A percentile compares a stretch with the other conserved stretches of the same genome.
phyloP scores from a whole-genome alignment of 2,329 filamentous ascomycete genomes.

The Biscogniauxia marginata region DNA sequence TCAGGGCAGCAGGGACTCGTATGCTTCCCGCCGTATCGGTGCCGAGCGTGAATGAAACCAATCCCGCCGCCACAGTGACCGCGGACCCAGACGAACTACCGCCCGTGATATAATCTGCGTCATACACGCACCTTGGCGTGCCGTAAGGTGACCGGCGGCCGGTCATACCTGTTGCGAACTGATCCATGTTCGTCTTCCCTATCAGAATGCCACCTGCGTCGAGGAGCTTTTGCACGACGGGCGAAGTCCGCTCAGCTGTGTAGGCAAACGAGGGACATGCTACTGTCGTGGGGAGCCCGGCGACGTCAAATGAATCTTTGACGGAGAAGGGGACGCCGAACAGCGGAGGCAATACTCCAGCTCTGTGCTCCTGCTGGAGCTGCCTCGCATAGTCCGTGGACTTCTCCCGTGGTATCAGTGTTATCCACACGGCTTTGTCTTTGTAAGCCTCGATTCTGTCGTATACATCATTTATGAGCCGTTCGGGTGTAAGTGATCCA shows the following conservation, averaged over 20 bases:
- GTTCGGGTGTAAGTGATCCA: too few relatives aligned
- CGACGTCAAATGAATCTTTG: constrained; percentile 56
- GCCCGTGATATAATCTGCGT: constrained; percentile 23
- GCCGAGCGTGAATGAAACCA: constrained; percentile 55
- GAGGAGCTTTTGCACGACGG: constrained; percentile 46
- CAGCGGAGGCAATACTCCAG: too few relatives aligned
- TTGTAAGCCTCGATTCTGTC: too few relatives aligned
- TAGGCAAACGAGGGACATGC: constrained; percentile 51
- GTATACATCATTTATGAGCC: too few relatives aligned
- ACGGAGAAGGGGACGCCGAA: constrained; percentile 57
- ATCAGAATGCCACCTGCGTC: constrained; percentile 53
- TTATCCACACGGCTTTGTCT: too few relatives aligned
- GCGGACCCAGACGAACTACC: constrained; percentile 33
- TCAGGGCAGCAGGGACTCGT: constrained; percentile 52
- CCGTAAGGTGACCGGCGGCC: constrained; percentile 60
- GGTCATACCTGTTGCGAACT: constrained; percentile 60
- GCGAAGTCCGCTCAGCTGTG: constrained; percentile 43
- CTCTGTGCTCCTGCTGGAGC: neutral
- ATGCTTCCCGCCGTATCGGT: constrained; percentile 57
- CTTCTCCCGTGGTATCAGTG: too few relatives aligned
- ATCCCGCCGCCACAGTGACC: constrained; percentile 51
- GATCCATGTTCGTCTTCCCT: constrained; percentile 60
- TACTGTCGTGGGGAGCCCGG: constrained; percentile 48
- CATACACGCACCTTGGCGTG: constrained; percentile 38
- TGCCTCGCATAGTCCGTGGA: too few relatives aligned